These are phyloP conservation scores for Brachypodium distachyon DNA, from an alignment of 202 grass and related monocot species.

Conservation along the genomic window DNA sequence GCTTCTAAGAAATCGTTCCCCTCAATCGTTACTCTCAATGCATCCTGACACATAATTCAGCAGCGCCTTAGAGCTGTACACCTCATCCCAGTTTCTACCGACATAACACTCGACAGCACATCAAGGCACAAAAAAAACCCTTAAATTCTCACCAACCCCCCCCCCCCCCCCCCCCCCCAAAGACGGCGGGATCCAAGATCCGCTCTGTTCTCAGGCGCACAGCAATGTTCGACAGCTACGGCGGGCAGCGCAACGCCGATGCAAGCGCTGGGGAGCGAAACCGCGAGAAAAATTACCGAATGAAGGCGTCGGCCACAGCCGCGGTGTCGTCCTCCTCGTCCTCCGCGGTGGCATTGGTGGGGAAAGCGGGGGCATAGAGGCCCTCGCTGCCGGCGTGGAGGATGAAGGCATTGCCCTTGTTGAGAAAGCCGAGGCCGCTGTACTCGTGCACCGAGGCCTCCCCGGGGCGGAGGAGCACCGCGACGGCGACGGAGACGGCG, in stretches of 20 bases:
- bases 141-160: background rate
- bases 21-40: background rate
- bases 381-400: slow-evolving; percentile 96
- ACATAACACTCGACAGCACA: background rate
- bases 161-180: too few relatives aligned
- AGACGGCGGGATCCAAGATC: slow-evolving; percentile 21
- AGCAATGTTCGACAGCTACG: background rate
- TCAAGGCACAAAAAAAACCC: background rate
- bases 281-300: slow-evolving; percentile 52
- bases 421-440: slow-evolving; percentile 54
- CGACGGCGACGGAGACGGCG: background rate
- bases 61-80: background rate
- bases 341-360: slow-evolving; percentile 33
- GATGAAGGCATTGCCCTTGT: slow-evolving; percentile 87
- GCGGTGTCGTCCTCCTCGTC: slow-evolving; percentile 30
- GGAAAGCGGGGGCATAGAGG: slow-evolving; percentile 56
- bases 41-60: background rate
- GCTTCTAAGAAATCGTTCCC: background rate
- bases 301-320: slow-evolving; percentile 51
- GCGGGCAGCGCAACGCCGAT: background rate
- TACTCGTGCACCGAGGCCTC: slow-evolving; percentile 95
- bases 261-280: background rate
- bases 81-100: background rate
- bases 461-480: slow-evolving; percentile 3
- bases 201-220: background rate